phyloP scores from a whole-genome alignment of 192 early-diverging fungal genomes.

The Coemansia guatemalensis region DNA sequence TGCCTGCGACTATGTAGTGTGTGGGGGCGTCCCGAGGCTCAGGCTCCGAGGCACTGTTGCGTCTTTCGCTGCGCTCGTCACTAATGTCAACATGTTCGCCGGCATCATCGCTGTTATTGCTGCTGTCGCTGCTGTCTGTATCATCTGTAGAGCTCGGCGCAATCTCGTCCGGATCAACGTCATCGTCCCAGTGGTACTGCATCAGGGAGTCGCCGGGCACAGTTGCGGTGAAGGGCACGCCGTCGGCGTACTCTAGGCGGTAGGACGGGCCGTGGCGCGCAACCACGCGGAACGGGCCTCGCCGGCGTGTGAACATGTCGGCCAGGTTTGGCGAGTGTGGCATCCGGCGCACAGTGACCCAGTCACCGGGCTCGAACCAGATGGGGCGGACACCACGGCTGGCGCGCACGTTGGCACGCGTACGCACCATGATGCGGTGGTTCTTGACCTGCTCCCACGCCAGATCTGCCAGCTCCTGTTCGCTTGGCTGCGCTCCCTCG shows the following conservation, averaged over 20 bases:
- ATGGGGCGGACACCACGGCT: background rate
- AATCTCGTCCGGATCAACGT: background rate
- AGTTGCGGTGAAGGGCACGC: background rate
- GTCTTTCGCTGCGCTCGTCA: no score
- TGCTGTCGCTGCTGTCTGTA: no score
- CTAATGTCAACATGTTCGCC: no score
- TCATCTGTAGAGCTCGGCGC: background rate
- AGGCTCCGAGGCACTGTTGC: no score
- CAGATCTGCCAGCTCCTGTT: background rate
- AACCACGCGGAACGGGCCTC: conserved; percentile 16
- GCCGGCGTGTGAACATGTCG: background rate
- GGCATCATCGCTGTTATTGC: no score
- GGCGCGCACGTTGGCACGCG: background rate
- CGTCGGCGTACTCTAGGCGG: background rate
- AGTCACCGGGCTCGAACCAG: conserved; percentile 13
- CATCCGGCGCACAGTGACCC: background rate
- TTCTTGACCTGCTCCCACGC: background rate
- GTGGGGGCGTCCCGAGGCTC: no score
- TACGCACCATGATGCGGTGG: background rate
- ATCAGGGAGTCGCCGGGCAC: background rate
- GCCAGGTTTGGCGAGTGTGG: conserved; percentile 17
- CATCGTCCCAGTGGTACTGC: background rate
- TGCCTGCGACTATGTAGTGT: no score
- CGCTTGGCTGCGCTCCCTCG: background rate
- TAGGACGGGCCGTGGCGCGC: background rate